phyloP scores from a whole-genome alignment of 2,329 filamentous ascomycete genomes.

The Beauveria australis region DNA sequence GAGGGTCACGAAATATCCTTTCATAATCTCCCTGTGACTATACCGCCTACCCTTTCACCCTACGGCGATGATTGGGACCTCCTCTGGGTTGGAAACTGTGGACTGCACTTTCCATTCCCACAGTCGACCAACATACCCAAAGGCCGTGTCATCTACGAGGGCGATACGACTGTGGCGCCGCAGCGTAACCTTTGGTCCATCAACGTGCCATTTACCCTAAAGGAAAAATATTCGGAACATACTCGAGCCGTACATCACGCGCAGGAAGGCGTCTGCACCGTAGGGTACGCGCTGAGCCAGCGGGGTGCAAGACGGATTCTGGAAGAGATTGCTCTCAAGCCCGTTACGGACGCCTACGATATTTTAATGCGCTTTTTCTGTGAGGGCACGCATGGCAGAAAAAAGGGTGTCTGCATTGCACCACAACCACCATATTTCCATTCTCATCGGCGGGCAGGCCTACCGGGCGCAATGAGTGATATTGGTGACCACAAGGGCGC shows the following conservation, averaged over 20 bases:
- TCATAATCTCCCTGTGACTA: slow-evolving; percentile 13
- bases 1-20: slow-evolving; percentile 16
- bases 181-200: slow-evolving; percentile 25
- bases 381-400: slow-evolving; percentile 27
- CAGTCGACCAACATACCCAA: slow-evolving; percentile 17
- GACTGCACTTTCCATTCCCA: slow-evolving; percentile 23
- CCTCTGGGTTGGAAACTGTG: slow-evolving; percentile 43
- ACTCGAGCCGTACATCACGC: slow-evolving; percentile 36
- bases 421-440: slow-evolving; percentile 37
- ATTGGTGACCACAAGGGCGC: slow-evolving; percentile 26
- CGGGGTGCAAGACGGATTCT: slow-evolving; percentile 34
- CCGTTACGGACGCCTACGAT: slow-evolving; percentile 32
- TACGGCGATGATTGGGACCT: slow-evolving; percentile 45
- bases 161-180: slow-evolving; percentile 29
- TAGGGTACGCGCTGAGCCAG: slow-evolving; percentile 38
- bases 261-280: slow-evolving; percentile 30
- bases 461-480: slow-evolving; percentile 25
- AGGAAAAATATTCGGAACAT: slow-evolving; percentile 28
- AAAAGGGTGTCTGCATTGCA: slow-evolving; percentile 31
- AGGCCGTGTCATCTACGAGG: slow-evolving; percentile 21
- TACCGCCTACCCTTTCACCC: slow-evolving; percentile 24
- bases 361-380: slow-evolving; percentile 39
- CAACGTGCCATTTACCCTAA: slow-evolving; percentile 27
- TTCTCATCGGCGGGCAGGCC: slow-evolving; percentile 34
- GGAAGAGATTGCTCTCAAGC: slow-evolving; percentile 34